Base-by-base conservation (phyloP, 495 filamentous ascomycete species). In the Penicillium ucsense region DNA sequence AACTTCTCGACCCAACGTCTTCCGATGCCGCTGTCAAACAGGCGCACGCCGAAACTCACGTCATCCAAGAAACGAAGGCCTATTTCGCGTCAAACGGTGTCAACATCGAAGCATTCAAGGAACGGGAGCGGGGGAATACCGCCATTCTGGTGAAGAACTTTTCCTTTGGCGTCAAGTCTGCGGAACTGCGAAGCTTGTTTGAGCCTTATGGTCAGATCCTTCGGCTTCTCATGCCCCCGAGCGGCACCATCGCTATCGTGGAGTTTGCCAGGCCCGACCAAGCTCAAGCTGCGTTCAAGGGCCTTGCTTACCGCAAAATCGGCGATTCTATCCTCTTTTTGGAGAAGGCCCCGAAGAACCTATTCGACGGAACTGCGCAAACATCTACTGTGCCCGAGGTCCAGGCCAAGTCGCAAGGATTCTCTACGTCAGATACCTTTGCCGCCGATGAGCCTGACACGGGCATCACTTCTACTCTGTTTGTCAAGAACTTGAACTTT, bases 81-180 rank as follows among this genome's bases (percentile, higher is more conserved):
- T 99, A 90, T 65, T 95, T 99, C 57, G 70, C 76, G 28, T 72
- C 81, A 5, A 84, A 95, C 45, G 92, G 92, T 20, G 86, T 97
- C 5, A 87, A 96, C 62, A 73, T 99, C 20, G 79, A 95, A 47
- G 82, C 90, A 6, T 97, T 99, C 68, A 89, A 89, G 62, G 80
- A 76, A 34, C 76, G 79, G 38, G 78, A 88, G 53, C 80, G 89
- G 53, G 91, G 89, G 38, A 89, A 95, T 65, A 88, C 80, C 7
- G 80, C 84, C 8, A 90, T 99, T 49, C 68, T 99, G 8, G 85
- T 96, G 34, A 99, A 97, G 73, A 97, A 97, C 61, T 94, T 97
- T 50, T 81, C 86, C 5, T 86, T 84, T 57, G 86, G 85, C 20
- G 89, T 88, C 38, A 83, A 79, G 34, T 53, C 60, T 20, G 68